Base-by-base conservation (phyloP, 805 yeast species). In the Candida piceae region DNA sequence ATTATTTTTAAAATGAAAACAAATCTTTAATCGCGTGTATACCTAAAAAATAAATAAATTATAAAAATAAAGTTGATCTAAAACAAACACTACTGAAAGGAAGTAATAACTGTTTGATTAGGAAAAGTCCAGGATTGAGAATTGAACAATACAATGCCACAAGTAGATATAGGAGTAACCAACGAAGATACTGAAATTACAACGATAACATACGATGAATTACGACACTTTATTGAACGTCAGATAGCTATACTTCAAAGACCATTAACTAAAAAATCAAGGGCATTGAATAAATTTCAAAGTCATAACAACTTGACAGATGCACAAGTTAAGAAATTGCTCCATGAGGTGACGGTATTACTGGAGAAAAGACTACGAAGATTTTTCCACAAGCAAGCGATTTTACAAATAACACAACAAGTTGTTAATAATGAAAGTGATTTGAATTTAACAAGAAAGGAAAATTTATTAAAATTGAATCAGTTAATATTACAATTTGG, bases 381-480 rank as follows among this genome's bases (percentile, higher is more conserved):
- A n/a, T 44, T 47, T 31, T 62, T 55, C 41, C 52, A 52, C 28
- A 45, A 50, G 16, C 67, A 62, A 31, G 44, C 59, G 8, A 44
- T 55, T 12, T 44, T 55, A 32, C 58, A 60, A 35, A 47, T 61
- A 4, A 33, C 52, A 4, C 51, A 54, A 24, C 64, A 61, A 38
- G 42, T 58, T 7, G 20, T 60, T 16, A 46, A 50, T 11, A 43
- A 48, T 16, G 62, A 60, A 33, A 40, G 49, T 5, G 29, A 33
- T 3, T 18, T 34, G 7, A 42, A 39, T 12, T 26, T 40, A 12
- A 36, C 34, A 5, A 39, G 41, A 33, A 46, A 48, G 16, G 36
- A 45, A 13, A 57, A 48, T 16, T 41, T 60, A 17, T 34, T 57
- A 18, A 41, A 44, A 16, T 42, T 59, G 44, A 53, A 55, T 35